Percentiles rank a stretch among this genome's conserved stretches.
Evolutionary conservation across 2,329 filamentous ascomycete genomes (phyloP).

Genomic region (Pyrenochaeta sp.): DNA sequence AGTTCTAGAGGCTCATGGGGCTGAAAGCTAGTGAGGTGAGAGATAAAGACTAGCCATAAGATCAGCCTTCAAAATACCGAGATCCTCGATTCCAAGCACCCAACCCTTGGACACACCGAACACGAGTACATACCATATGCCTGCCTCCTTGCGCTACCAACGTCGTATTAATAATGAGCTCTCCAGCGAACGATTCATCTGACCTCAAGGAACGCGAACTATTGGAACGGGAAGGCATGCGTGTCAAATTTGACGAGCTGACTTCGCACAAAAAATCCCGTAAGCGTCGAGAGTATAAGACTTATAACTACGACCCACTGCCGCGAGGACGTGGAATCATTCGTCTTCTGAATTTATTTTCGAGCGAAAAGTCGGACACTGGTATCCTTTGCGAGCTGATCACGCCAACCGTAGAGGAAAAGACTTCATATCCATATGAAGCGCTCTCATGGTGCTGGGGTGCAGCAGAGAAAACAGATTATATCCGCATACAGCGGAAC

Average conservation of each 20-base stretch:
- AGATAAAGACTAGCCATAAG: background rate
- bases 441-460: conserved; percentile 31
- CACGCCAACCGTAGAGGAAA: background rate
- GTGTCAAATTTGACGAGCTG: background rate
- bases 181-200: background rate
- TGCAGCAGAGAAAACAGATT: background rate
- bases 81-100: background rate
- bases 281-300: conserved; percentile 11
- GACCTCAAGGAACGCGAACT: background rate
- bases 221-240: background rate
- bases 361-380: conserved; percentile 14
- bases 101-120: background rate
- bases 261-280: background rate
- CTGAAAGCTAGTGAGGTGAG: background rate
- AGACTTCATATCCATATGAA: conserved; percentile 14
- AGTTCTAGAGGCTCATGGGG: background rate
- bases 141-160: background rate
- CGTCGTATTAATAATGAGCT: background rate
- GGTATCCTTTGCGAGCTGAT: conserved; percentile 22
- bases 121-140: background rate
- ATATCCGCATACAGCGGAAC: conserved; percentile 5
- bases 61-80: background rate
- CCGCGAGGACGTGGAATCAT: conserved; percentile 10
- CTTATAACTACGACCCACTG: conserved; percentile 9
- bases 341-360: conserved; percentile 18